Evolutionary conservation across 257 asterid species (phyloP).

Genomic region (Petrea volubilis): DNA sequence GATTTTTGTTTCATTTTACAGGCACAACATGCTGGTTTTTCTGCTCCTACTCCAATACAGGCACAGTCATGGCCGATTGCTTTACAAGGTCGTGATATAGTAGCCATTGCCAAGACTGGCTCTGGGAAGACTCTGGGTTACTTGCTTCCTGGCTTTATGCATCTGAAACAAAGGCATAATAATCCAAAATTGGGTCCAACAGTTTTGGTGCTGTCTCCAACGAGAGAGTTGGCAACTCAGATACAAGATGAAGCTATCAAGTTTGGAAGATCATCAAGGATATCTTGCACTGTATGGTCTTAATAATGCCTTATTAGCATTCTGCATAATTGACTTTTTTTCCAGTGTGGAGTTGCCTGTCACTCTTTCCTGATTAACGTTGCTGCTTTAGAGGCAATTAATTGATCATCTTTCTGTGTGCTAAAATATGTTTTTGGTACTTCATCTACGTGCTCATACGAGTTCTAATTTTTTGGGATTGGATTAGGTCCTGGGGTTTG

Average conservation of each 20-base stretch:
- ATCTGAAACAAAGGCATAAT: constrained; percentile 61
- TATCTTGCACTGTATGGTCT: constrained; percentile 84
- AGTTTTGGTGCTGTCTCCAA: constrained; percentile 91
- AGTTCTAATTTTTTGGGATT: background rate
- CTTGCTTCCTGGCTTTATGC: constrained; percentile 88
- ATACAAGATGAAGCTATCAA: constrained; percentile 94
- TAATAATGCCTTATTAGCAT: background rate
- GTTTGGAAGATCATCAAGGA: constrained; percentile 82
- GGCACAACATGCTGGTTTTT: constrained; percentile 90
- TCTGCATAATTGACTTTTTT: background rate
- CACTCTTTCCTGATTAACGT: background rate
- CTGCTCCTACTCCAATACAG: constrained; percentile 98
- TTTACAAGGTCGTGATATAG: constrained; percentile 86
- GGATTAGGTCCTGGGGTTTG: background rate
- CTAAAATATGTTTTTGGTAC: background rate
- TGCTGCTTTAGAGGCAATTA: background rate
- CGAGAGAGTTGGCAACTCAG: constrained; percentile 97
- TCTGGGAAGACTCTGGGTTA: constrained; percentile 97
- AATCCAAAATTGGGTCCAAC: constrained; percentile 88
- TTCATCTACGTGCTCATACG: background rate
- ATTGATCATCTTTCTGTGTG: background rate
- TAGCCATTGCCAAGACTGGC: constrained; percentile 99
- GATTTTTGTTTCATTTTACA: constrained; percentile 56
- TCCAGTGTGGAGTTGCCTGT: background rate
- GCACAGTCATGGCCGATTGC: constrained; percentile 99